Base-by-base conservation (phyloP, 2,329 filamentous ascomycete genomes). In the Trichoderma oligosporum region DNA sequence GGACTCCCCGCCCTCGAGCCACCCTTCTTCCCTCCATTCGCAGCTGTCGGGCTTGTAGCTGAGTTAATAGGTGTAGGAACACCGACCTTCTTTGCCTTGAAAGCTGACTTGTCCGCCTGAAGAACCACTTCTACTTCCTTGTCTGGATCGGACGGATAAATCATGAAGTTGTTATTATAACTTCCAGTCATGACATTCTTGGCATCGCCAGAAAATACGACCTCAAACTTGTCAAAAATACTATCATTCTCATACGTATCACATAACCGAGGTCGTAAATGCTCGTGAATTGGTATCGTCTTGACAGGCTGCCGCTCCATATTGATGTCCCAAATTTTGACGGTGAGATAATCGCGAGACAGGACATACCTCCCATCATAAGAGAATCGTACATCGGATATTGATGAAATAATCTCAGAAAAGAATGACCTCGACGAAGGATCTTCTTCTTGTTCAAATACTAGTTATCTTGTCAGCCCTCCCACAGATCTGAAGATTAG, bases 141-240 rank as follows among this genome's bases (percentile, higher is more conserved):
- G 64, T 93, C 90, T 6, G 92, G 89, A 68, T 97, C 93, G 24
- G 92, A 94, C 4, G 94, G 94, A 73, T 97, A 99, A 70, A 99
- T 99, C 94, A 99, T 99, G 80, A 99, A 97, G 78, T 99, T 99
- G 79, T 99, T 99, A 82, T 99, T 99, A 80, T 99, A 99, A 71
- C 91, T 97, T 66, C 94, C 94, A 5, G 94, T 99, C 94, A 99
- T 99, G 64, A 97, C 94, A 67, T 99, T 97, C 81, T 96, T 95
- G 36, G 91, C 91, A 73, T 97, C 93, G 22, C 94, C 94, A 2
- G 93, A 97, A 77, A 99, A 99, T 52, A 97, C 93, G 39, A 99
- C 94, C 75, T 99, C 94, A 64, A 99, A 99, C 74, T 99, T 99
- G 83, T 99, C 94, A 70, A 99, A 99, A 70, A 99, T 99, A 73